Percentiles rank a stretch among this genome's conserved stretches.
These are phyloP conservation scores for Filosporella fistucella DNA, from an alignment of 495 filamentous ascomycete genomes.

Conservation along the genomic window DNA sequence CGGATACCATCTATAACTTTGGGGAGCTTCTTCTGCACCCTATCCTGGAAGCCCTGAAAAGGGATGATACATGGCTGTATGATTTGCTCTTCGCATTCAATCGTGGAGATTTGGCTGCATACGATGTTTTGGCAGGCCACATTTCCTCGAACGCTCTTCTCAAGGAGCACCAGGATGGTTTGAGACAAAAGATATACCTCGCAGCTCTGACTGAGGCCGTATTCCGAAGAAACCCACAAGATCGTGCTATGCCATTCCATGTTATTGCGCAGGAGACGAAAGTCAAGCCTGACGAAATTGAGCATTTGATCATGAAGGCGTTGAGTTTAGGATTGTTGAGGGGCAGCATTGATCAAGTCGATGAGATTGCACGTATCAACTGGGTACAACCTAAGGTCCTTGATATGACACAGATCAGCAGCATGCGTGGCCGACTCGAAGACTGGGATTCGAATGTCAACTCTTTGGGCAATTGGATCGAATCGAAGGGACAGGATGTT, in stretches of 20 bases:
- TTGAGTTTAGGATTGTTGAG: conserved; percentile 84
- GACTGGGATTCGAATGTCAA: conserved; percentile 97
- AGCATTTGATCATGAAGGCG: conserved; percentile 98
- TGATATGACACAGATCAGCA: conserved; percentile 93
- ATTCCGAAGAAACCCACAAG: conserved; percentile 91
- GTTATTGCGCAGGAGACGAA: conserved; percentile 90
- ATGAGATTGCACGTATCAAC: conserved; percentile 86
- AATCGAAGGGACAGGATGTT: conserved; percentile 80
- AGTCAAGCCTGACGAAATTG: conserved; percentile 84
- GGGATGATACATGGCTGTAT: conserved; percentile 69
- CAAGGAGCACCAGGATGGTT: conserved; percentile 69
- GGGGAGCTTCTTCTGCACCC: conserved; percentile 97
- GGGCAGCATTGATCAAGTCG: conserved; percentile 95
- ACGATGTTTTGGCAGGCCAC: conserved; percentile 73
- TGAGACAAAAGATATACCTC: conserved; percentile 96
- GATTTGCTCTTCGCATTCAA: conserved; percentile 97
- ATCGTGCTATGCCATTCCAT: conserved; percentile 85
- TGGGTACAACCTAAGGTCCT: conserved; percentile 99
- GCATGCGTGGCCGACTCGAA: conserved; percentile 79
- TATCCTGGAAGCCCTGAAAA: conserved; percentile 75
- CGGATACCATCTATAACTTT: conserved; percentile 97
- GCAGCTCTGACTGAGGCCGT: conserved; percentile 94
- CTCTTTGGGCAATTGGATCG: conserved; percentile 91
- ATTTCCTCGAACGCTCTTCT: conserved; percentile 76
- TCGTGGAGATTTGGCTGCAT: conserved; percentile 84